Evolutionary conservation across 2,329 filamentous ascomycete species (phyloP).

Genomic region (Fusarium sp.): DNA sequence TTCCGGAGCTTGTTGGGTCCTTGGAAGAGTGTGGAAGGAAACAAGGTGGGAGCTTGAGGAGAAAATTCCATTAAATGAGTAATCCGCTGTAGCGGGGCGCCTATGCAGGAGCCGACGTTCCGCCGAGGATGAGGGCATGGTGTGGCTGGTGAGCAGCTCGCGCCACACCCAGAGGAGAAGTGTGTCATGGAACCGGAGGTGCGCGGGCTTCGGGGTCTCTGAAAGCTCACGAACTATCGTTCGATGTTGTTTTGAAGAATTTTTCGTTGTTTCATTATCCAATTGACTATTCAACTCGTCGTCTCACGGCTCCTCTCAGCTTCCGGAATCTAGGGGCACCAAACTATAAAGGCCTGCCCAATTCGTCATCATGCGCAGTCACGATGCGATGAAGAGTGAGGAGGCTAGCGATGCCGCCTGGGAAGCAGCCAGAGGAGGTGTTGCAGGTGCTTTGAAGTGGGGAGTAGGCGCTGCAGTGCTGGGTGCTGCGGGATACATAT

Average conservation of each 20-base stretch:
- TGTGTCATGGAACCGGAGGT: slow-evolving; percentile 41
- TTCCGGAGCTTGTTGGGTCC: slow-evolving; percentile 37
- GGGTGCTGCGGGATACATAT: slow-evolving; percentile 70
- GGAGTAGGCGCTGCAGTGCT: slow-evolving; percentile 74
- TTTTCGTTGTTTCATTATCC: slow-evolving; percentile 1
- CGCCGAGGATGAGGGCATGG: slow-evolving; percentile 13
- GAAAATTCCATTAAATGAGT: slow-evolving; percentile 46
- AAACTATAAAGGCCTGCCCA: not conserved
- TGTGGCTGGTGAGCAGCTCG: slow-evolving; percentile 21
- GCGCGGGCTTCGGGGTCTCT: slow-evolving; percentile 29
- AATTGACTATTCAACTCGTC: not conserved
- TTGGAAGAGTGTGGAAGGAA: slow-evolving; percentile 41
- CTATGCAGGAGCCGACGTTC: slow-evolving; percentile 29
- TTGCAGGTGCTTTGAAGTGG: slow-evolving; percentile 78
- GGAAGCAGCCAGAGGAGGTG: slow-evolving; percentile 77
- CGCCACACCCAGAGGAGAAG: slow-evolving; percentile 24
- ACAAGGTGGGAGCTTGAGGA: slow-evolving; percentile 16
- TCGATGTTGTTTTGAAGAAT: slow-evolving; percentile 21
- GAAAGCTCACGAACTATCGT: slow-evolving; percentile 30
- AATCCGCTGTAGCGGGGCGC: slow-evolving; percentile 45
- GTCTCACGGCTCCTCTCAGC: too few species aligned
- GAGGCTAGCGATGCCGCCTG: slow-evolving; percentile 78
- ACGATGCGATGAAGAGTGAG: slow-evolving; percentile 69
- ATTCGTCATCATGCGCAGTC: slow-evolving; percentile 39
- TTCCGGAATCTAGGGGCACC: not conserved